Evolutionary conservation across 257 asterid genomes (phyloP).

Genomic region (Plectranthus barbatus): DNA sequence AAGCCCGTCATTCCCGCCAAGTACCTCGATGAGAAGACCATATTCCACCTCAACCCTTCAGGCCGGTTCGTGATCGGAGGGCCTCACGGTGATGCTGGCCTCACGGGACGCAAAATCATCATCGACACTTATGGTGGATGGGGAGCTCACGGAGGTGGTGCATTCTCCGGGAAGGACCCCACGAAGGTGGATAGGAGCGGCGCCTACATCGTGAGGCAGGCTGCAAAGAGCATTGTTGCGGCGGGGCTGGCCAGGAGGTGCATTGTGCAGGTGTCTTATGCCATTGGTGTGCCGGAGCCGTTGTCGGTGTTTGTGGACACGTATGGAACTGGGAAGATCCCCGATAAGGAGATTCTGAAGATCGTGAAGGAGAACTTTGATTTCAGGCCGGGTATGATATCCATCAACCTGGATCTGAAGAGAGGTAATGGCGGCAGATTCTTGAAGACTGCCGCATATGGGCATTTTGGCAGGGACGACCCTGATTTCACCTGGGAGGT

Average conservation of each 20-base stretch:
- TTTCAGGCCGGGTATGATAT: slow-evolving; percentile 38
- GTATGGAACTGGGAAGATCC: slow-evolving; percentile 33
- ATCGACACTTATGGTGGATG: no score
- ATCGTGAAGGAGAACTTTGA: no score
- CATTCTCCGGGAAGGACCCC: no score
- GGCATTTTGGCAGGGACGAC: slow-evolving; percentile 38
- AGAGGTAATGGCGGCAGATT: slow-evolving; percentile 30
- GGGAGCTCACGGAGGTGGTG: no score
- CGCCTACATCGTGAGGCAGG: no score
- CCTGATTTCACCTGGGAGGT: slow-evolving; percentile 44
- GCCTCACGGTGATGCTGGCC: slow-evolving; percentile 43
- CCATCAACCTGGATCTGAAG: slow-evolving; percentile 33
- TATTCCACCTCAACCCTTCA: slow-evolving; percentile 36
- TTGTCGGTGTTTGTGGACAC: slow-evolving; percentile 38
- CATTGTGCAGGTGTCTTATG: slow-evolving; percentile 38
- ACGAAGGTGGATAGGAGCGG: no score
- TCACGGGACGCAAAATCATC: slow-evolving; percentile 39
- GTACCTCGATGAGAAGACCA: slow-evolving; percentile 35
- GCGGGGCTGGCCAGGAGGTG: slow-evolving; percentile 39
- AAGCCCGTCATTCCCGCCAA: slow-evolving; percentile 26
- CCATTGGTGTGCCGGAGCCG: slow-evolving; percentile 38
- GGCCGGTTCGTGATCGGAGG: slow-evolving; percentile 38
- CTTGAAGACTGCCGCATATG: no score
- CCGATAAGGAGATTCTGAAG: slow-evolving; percentile 28
- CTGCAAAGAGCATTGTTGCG: slow-evolving; percentile 33